phyloP scores from a whole-genome alignment of 2,329 filamentous ascomycete genomes.

The Exophiala phaeomuriformis region DNA sequence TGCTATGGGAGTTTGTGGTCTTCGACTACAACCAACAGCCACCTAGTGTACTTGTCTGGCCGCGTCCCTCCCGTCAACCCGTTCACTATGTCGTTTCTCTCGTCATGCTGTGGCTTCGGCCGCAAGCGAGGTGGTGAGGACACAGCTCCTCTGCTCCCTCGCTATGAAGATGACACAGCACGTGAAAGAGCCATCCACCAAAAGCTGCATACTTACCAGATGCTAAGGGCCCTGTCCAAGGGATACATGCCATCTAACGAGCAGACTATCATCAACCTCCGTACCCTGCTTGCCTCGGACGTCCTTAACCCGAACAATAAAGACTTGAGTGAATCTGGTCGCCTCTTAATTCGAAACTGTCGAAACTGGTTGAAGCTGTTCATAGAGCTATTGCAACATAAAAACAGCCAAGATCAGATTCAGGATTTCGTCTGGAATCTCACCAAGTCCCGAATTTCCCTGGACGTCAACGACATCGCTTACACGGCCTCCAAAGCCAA shows the following conservation, averaged over 20 bases:
- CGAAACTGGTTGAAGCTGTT: constrained; percentile 71
- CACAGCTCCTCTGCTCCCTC: constrained; percentile 70
- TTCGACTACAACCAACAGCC: background rate
- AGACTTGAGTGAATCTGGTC: constrained; percentile 70
- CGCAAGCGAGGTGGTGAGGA: constrained; percentile 48
- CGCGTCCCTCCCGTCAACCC: background rate
- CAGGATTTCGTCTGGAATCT: constrained; percentile 90
- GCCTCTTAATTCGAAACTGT: constrained; percentile 61
- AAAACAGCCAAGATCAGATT: constrained; percentile 76
- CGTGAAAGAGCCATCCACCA: constrained; percentile 72
- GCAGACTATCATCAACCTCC: constrained; percentile 70
- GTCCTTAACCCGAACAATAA: constrained; percentile 67
- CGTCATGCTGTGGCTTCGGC: constrained; percentile 59
- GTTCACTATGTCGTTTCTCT: constrained; percentile 38
- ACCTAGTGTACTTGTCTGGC: background rate
- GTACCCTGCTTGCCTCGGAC: constrained; percentile 69
- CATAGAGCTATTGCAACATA: constrained; percentile 72
- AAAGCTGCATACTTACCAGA: constrained; percentile 84
- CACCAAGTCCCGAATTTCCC: constrained; percentile 60
- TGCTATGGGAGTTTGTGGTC: background rate
- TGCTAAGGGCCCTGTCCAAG: constrained; percentile 70
- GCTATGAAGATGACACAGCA: constrained; percentile 72
- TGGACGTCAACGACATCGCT: constrained; percentile 60
- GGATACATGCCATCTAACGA: constrained; percentile 92
- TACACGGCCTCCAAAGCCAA: constrained; percentile 55